A percentile compares a stretch with the other conserved stretches of the same genome.
phyloP scores from a whole-genome alignment of 179 eudicot species.

The Silene noctiflora region DNA sequence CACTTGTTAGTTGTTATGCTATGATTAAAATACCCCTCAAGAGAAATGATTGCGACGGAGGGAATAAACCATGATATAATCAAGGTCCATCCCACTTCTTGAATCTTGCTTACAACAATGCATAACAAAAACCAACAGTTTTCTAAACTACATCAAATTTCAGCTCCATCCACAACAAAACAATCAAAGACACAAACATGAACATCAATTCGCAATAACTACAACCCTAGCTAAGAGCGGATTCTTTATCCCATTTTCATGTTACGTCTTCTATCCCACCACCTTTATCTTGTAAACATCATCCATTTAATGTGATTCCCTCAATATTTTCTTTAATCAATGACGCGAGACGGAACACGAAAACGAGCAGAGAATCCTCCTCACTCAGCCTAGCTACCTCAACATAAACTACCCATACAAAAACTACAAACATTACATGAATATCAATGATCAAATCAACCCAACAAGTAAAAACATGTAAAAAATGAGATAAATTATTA shows the following conservation, averaged over 20 bases:
- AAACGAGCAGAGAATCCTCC: no score
- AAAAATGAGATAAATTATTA: conserved; percentile 11
- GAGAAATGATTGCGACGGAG: no score
- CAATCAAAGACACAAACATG: background rate
- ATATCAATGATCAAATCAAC: conserved; percentile 12
- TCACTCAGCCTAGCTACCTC: background rate
- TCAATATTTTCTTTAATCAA: no score
- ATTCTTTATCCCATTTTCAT: no score
- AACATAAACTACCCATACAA: background rate
- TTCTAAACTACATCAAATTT: conserved; percentile 5
- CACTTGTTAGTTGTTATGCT: no score
- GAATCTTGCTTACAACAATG: background rate
- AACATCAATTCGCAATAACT: background rate
- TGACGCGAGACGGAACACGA: no score
- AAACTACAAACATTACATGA: background rate
- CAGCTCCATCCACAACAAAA: background rate
- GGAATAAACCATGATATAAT: background rate
- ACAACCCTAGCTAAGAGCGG: background rate
- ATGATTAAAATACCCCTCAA: no score
- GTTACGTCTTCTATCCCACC: no score
- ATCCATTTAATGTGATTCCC: no score
- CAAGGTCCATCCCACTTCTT: background rate
- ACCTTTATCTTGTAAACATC: no score
- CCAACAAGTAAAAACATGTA: background rate
- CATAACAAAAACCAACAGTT: background rate